Percentiles rank a stretch among this genome's conserved stretches.
Evolutionary conservation across 1,284 basidiomycete genomes (phyloP).

Genomic region (Hypsizygus ulmarius): DNA sequence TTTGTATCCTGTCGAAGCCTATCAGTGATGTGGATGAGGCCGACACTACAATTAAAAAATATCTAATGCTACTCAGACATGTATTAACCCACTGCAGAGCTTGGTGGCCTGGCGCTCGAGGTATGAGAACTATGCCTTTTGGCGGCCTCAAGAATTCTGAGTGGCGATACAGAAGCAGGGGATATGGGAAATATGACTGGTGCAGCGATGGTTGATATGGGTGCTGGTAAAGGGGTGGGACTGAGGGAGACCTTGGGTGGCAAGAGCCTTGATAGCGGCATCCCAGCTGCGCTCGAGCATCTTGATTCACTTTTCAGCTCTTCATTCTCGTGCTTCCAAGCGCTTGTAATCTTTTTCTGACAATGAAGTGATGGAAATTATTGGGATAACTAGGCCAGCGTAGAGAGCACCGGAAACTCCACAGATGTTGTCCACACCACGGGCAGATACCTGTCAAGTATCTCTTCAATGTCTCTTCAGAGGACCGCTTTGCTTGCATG

Average conservation of each 20-base stretch:
- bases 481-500: conserved; percentile 95
- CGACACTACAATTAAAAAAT: too few relatives aligned
- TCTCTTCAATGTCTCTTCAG: conserved; percentile 94
- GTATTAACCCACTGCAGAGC: too few relatives aligned
- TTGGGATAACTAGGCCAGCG: conserved; percentile 58
- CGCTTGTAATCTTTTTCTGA: conserved; percentile 34
- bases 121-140: too few relatives aligned
- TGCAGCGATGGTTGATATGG: conserved; percentile 23
- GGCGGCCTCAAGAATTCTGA: too few relatives aligned
- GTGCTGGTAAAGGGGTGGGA: conserved; percentile 23
- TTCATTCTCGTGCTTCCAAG: conserved; percentile 57
- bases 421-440: conserved; percentile 98
- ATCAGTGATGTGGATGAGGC: conserved; percentile 98
- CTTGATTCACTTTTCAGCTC: conserved; percentile 70
- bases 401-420: conserved; percentile 90
- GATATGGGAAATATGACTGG: conserved; percentile 41
- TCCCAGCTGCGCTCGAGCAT: conserved; percentile 79
- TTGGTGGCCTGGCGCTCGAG: too few relatives aligned
- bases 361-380: conserved; percentile 26
- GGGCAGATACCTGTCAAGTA: conserved; percentile 90
- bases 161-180: conserved; percentile 46
- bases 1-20: conserved; percentile 92
- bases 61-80: too few relatives aligned
- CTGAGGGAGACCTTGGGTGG: conserved; percentile 57
- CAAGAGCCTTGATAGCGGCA: conserved; percentile 69